phyloP scores from a whole-genome alignment of 768 basidiomycete genomes.

The Pleurotus tuoliensis region DNA sequence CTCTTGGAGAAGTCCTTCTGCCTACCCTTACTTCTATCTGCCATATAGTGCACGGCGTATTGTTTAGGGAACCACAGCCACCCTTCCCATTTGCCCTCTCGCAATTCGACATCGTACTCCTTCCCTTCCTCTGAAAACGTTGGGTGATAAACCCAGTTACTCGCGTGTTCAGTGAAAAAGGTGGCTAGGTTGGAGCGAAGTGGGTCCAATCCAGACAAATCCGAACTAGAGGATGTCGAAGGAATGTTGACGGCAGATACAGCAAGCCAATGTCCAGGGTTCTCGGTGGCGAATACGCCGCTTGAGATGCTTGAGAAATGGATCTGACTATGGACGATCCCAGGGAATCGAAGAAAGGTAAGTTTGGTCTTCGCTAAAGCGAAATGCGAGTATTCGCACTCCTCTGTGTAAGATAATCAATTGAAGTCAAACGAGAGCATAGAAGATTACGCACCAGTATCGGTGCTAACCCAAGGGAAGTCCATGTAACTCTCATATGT shows the following conservation, averaged over 20 bases:
- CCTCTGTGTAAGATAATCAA: not conserved
- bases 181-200: too few relatives aligned
- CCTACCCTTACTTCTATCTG: not conserved
- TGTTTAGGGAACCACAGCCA: conserved; percentile 4
- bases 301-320: not conserved
- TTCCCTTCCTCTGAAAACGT: not conserved
- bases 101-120: not conserved
- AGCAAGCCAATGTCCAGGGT: not conserved
- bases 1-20: not conserved
- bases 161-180: too few relatives aligned
- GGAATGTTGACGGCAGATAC: too few relatives aligned
- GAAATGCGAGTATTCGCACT: conserved; percentile 9
- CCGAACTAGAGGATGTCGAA: too few relatives aligned
- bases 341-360: conserved; percentile 9
- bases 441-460: conserved; percentile 1
- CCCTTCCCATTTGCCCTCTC: not conserved
- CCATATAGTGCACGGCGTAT: not conserved
- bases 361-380: conserved; percentile 1
- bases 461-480: conserved; percentile 6
- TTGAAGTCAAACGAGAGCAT: not conserved
- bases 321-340: conserved; percentile 4
- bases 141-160: not conserved
- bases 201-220: too few relatives aligned
- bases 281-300: conserved; percentile 6
- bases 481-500: not conserved